A percentile compares a stretch with the other conserved stretches of the same genome.
These are phyloP conservation scores for Capsicum pubescens DNA, from an alignment of 257 asterid species.

Conservation along the genomic window DNA sequence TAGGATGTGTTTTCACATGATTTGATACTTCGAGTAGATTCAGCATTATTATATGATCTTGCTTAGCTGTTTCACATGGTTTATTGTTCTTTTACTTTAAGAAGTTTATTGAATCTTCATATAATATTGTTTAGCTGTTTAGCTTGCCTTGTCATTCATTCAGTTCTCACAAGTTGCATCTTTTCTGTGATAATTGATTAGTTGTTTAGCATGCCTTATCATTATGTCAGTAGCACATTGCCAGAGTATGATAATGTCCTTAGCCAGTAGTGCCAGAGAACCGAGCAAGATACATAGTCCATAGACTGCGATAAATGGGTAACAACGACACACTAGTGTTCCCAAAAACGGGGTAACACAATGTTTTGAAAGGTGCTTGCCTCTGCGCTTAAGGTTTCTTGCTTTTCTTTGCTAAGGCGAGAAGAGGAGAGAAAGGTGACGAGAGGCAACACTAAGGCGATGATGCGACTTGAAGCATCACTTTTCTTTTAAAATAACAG, in stretches of 20 bases:
- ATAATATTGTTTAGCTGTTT: too few species aligned
- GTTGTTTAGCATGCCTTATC: neutral
- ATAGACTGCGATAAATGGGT: too few species aligned
- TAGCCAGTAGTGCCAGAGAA: neutral
- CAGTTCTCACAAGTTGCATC: neutral
- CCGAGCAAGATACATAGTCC: too few species aligned
- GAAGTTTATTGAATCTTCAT: too few species aligned
- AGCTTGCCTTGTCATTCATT: neutral
- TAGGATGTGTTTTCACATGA: neutral
- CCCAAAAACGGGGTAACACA: neutral
- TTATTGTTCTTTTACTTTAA: too few species aligned
- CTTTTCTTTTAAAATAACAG: neutral
- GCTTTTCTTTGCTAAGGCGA: neutral
- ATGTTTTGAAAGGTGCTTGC: neutral
- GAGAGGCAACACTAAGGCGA: neutral
- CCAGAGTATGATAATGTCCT: slow-evolving; percentile 1
- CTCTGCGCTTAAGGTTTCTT: neutral
- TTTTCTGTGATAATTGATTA: neutral
- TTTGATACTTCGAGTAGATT: neutral
- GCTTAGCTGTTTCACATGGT: neutral
- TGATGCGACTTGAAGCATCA: neutral
- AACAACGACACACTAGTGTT: neutral
- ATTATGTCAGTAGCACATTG: neutral
- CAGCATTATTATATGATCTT: neutral
- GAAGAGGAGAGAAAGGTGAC: neutral